Evolutionary conservation across 345 rosid species (phyloP), one percentile per base, ranked within the genome.

Genomic region (Brassica cretica): DNA sequence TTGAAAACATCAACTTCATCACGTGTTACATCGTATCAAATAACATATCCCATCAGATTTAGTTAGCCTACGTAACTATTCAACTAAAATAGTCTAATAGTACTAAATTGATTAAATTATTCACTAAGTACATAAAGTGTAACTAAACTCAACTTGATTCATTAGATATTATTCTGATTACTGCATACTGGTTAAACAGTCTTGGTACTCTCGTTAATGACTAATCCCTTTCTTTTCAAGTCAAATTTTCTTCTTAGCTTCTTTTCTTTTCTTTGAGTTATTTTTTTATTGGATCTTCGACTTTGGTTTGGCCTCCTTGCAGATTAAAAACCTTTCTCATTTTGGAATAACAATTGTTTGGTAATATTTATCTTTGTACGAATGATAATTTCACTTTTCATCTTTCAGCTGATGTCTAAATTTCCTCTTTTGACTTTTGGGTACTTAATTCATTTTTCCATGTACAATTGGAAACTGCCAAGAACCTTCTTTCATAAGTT

Each of bases 1-100:
- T 33, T 33, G 15, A 15, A 78, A 66, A 78, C 59, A 70, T 53
- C 44, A 71, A 37, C 8, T 39, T 64, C 80, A 64, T 64, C 25
- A 77, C 44, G 10, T 8, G 86, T 82, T 80, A 64, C 61, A 46
- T 70, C 66, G 68, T 29, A 80, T 65, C 79, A 33, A 49, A 25
- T 35, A 63, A 55, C 75, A 30, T 69, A 70, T 59, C 64, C 77
- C 73, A 67, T 49, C 73, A 84, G 67, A 67, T 67, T 78, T 61
- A 66, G 67, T 72, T 72, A 67, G 46, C 70, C 67, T 59, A 65
- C 68, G 29, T 46, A 69, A 68, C 79, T 68, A 39, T 16, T 35
- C 61, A 51, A 66, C 29, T 64, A 64, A 37, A 68, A 19, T 70
- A 64, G 32, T 77, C 71, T 71, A 8, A 5, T 18, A 33, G 25